These are phyloP conservation scores for Puccinia coronata DNA, from an alignment of 1,284 basidiomycete species.

Conservation along the genomic window DNA sequence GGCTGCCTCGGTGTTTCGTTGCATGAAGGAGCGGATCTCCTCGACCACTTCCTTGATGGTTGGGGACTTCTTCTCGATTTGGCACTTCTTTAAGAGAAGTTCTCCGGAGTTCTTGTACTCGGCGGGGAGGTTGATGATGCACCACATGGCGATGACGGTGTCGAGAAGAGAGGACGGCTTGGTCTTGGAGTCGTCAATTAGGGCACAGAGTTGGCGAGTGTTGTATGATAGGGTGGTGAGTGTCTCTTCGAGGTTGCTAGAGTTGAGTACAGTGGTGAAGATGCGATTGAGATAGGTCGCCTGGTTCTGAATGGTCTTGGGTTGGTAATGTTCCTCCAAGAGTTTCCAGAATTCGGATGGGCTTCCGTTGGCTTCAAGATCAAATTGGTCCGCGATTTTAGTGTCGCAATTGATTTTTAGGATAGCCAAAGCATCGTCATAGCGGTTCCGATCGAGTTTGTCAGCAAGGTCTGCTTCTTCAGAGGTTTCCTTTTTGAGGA, in stretches of 20 bases:
- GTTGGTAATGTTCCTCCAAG: background rate
- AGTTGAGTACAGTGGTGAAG: background rate
- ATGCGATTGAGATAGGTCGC: background rate
- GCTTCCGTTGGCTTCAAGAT: background rate
- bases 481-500: background rate
- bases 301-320: too few species aligned
- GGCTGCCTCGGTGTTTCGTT: background rate
- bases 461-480: background rate
- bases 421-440: background rate
- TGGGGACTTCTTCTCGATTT: background rate
- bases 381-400: background rate
- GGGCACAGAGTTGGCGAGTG: slow-evolving; percentile 8
- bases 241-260: background rate
- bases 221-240: background rate
- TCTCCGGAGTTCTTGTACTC: too few species aligned
- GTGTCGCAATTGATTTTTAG: background rate
- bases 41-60: too few species aligned
- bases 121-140: too few species aligned
- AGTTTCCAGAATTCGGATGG: background rate
- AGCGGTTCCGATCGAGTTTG: background rate
- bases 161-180: slow-evolving; percentile 11
- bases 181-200: background rate
- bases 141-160: background rate
- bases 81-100: too few species aligned
- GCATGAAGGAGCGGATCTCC: too few species aligned